phyloP scores from a whole-genome alignment of 164 flowering plant species.

The Vitis rupestris region DNA sequence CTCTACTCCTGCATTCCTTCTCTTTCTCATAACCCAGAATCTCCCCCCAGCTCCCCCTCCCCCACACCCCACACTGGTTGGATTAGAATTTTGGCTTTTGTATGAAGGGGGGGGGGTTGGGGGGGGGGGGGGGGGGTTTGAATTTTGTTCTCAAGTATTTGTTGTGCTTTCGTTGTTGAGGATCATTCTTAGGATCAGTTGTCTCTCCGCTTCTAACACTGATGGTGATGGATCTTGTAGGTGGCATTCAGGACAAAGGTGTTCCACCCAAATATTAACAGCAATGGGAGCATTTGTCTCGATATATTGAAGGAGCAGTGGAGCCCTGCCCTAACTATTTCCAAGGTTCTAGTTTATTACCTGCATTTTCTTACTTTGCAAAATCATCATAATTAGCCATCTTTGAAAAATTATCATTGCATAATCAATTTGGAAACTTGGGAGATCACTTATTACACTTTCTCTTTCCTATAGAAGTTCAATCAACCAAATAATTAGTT shows the following conservation, averaged over 20 bases:
- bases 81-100: too few species aligned
- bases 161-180: neutral
- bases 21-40: too few species aligned
- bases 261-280: conserved; percentile 72
- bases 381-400: neutral
- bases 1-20: too few species aligned
- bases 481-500: too few species aligned
- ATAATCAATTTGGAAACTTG: neutral
- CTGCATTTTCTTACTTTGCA: neutral
- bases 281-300: conserved; percentile 79
- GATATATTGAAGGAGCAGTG: conserved; percentile 83
- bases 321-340: conserved; percentile 78
- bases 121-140: too few species aligned
- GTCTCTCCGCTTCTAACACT: neutral
- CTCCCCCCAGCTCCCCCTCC: too few species aligned
- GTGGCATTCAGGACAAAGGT: conserved; percentile 79
- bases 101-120: too few species aligned
- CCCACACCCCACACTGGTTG: too few species aligned
- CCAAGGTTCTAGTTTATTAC: conserved; percentile 41
- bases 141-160: too few species aligned
- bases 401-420: neutral
- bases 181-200: neutral
- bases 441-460: neutral
- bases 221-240: conserved; percentile 26
- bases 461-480: too few species aligned